phyloP scores from a whole-genome alignment of 768 basidiomycete species.

The Tephrocybe sp. region DNA sequence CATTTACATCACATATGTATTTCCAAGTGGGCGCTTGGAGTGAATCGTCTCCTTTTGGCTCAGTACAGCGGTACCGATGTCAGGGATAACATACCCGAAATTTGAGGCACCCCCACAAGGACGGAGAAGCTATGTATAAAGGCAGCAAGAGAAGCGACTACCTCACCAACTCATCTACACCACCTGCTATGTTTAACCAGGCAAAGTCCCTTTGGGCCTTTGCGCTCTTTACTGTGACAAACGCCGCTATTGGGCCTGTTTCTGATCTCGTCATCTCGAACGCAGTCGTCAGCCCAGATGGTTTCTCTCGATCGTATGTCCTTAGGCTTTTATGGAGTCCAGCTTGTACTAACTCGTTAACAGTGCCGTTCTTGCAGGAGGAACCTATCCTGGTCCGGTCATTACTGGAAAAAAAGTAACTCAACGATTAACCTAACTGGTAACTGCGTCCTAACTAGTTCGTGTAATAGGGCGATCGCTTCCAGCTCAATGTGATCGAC shows the following conservation, averaged over 20 bases:
- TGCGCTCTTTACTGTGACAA: background rate
- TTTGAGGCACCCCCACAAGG: no score
- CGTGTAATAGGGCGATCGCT: slow-evolving; percentile 17
- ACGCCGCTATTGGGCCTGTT: slow-evolving; percentile 26
- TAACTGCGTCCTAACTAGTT: background rate
- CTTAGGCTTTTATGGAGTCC: background rate
- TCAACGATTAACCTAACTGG: background rate
- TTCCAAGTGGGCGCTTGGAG: no score
- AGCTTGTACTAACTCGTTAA: background rate
- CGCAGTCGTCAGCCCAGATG: slow-evolving; percentile 47
- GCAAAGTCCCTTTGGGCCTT: background rate
- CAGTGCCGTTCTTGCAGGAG: slow-evolving; percentile 27
- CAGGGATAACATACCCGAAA: no score
- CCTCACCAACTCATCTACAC: background rate
- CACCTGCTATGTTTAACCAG: background rate
- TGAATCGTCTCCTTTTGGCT: no score
- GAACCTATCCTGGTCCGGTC: slow-evolving; percentile 26
- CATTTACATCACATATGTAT: no score
- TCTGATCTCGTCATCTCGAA: slow-evolving; percentile 40
- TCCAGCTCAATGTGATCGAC: slow-evolving; percentile 23
- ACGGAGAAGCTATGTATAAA: background rate
- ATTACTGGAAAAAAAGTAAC: slow-evolving; percentile 26
- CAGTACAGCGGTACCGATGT: no score
- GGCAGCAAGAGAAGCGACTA: background rate
- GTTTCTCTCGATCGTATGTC: slow-evolving; percentile 41